These are phyloP conservation scores for Agaricus blazei DNA, from an alignment of 768 basidiomycete species.

Conservation along the genomic window DNA sequence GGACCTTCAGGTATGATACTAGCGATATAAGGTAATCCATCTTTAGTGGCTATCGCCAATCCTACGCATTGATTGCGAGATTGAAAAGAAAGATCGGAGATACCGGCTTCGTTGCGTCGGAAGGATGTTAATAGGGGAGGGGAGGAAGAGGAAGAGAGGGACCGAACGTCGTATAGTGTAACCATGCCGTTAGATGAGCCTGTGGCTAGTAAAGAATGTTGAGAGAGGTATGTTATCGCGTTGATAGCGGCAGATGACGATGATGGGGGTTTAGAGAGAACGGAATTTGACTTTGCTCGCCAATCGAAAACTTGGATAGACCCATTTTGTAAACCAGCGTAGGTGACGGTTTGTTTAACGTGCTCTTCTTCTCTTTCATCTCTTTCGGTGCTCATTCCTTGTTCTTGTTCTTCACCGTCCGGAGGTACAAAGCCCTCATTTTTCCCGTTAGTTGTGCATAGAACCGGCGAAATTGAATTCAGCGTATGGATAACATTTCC, in stretches of 20 bases:
- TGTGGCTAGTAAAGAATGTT: constrained; percentile 45
- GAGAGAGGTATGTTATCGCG: constrained; percentile 39
- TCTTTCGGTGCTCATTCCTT: constrained; percentile 37
- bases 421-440: constrained; percentile 22
- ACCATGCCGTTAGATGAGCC: constrained; percentile 55
- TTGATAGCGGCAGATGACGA: constrained; percentile 24
- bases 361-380: too few relatives aligned
- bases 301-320: constrained; percentile 54
- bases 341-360: constrained; percentile 41
- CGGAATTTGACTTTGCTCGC: constrained; percentile 28
- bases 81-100: constrained; percentile 38
- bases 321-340: constrained; percentile 52
- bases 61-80: constrained; percentile 26
- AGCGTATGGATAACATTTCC: constrained; percentile 44
- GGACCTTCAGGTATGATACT: constrained; percentile 37
- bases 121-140: constrained; percentile 36
- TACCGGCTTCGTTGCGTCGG: constrained; percentile 38
- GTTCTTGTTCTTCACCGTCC: constrained; percentile 22
- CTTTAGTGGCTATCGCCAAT: constrained; percentile 47
- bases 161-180: constrained; percentile 49
- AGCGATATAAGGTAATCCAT: constrained; percentile 60
- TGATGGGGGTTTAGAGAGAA: constrained; percentile 1
- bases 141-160: constrained; percentile 26
- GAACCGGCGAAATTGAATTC: constrained; percentile 35
- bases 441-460: constrained; percentile 40